These are phyloP conservation scores for Aphanomyces cochlioides DNA, from an alignment of 352 stramenopile species.

Conservation along the genomic window DNA sequence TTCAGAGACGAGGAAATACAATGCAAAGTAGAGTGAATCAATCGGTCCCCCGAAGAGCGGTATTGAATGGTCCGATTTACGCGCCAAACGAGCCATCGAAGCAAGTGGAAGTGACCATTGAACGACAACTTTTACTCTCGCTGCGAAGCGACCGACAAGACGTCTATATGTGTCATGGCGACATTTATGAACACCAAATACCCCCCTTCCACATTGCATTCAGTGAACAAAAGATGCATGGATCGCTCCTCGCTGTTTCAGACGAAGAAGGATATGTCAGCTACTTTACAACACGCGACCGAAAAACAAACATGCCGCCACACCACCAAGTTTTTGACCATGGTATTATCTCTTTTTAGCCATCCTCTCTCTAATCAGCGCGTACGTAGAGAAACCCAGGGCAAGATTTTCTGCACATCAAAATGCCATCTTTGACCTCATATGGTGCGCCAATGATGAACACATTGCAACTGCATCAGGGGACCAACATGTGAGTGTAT, in stretches of 20 bases:
- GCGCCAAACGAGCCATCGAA: not conserved
- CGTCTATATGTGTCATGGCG: constrained; percentile 18
- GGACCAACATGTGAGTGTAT: constrained; percentile 49
- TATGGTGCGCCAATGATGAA: constrained; percentile 50
- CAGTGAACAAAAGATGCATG: constrained; percentile 29
- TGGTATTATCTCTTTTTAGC: not conserved
- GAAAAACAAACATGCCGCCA: not conserved
- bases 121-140: not conserved
- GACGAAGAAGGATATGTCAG: constrained; percentile 58
- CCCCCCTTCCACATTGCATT: constrained; percentile 60
- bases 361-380: not conserved
- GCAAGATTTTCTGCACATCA: constrained; percentile 49
- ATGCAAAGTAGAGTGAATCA: too few species aligned
- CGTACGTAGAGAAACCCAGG: constrained; percentile 15
- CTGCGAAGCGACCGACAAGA: constrained; percentile 12
- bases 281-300: constrained; percentile 39
- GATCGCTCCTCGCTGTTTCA: constrained; percentile 41
- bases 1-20: not conserved
- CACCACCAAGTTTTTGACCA: constrained; percentile 17
- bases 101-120: not conserved
- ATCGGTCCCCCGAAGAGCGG: too few species aligned
- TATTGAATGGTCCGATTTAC: not conserved
- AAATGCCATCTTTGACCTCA: constrained; percentile 69
- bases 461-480: constrained; percentile 58
- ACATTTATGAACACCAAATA: constrained; percentile 25